Base-by-base conservation (phyloP, 176 grass and related monocot species). In the Oryza meyeriana region DNA sequence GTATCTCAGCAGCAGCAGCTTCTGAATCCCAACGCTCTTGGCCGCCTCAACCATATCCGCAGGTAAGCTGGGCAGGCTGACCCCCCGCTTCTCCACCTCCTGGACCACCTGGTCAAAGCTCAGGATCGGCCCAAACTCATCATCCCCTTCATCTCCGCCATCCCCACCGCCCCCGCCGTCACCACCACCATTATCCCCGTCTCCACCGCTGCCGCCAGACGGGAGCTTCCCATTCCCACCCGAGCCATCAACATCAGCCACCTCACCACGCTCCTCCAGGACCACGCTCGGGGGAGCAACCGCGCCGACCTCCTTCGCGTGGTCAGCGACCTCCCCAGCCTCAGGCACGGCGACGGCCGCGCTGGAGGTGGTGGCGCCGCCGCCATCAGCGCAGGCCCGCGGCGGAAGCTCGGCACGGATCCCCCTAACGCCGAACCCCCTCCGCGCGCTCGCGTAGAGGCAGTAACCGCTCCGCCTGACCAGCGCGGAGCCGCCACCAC, bases 21-120 rank as follows among this genome's bases (percentile, higher is more conserved):
- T 84, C 74, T 90, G 94, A 63, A 96, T 93, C 34, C 90, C 94
- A 20, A 87, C 80, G 38, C 64, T 87, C 85, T 96, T 88, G 5
- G 90, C 93, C 0, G 90, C 88, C 41, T 93, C 76, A 1, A 93
- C 72, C 90, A 96, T 96, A 52, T 96, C 93, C 8, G 85, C n/a
- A 14, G 93, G 93, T 64, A 96, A 84, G 41, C 80, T 79, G 12
- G 85, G 88, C 58, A 96, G 68, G 59, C 77, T 68, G 3, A 83
- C 55, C 30, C 90, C 88, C 0, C 76, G 82, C 75, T 84, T 87
- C 72, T 93, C 90, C 1, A 66, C 80, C 75, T 96, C 86, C 72
- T 66, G 83, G 6, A 93, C 73, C 66, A 91, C 94, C 82, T 89
- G 90, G 2, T 93, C 83, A 18, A 90, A 91, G 29, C 85, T 93